Conservation (phyloP, 768 basidiomycete genomes). For the Boletus patriciae region DNA sequence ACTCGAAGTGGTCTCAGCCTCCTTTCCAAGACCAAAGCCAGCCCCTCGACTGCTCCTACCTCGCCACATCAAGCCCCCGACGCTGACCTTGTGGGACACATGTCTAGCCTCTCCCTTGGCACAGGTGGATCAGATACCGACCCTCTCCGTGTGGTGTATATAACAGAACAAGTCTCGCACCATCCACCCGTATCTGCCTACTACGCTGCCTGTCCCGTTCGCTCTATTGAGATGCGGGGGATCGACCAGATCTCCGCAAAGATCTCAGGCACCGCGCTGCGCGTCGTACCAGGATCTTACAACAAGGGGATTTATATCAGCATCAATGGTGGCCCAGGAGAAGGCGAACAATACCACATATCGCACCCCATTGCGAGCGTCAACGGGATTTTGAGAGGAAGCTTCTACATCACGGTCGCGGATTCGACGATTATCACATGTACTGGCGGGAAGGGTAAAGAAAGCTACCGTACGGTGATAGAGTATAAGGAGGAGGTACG, state of each 20-base stretch:
- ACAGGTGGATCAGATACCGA: conserved; percentile 34
- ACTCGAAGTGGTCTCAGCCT: conserved; percentile 56
- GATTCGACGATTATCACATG: conserved; percentile 84
- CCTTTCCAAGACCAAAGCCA: conserved; percentile 47
- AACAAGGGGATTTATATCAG: conserved; percentile 90
- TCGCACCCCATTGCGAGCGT: conserved; percentile 88
- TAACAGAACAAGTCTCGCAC: conserved; percentile 95
- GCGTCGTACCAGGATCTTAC: conserved; percentile 75
- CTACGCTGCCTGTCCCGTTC: conserved; percentile 72
- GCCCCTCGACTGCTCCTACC: conserved; percentile 38
- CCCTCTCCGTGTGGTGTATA: conserved; percentile 65
- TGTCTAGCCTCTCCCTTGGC: conserved; percentile 61
- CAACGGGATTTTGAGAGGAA: conserved; percentile 89
- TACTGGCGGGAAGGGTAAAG: conserved; percentile 59
- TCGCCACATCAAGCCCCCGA: conserved; percentile 47
- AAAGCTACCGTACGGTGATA: conserved; percentile 75
- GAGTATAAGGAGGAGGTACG: conserved; percentile 96
- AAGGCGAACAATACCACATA: conserved; percentile 82
- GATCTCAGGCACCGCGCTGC: conserved; percentile 83
- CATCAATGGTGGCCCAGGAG: conserved; percentile 69
- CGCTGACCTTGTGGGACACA: conserved; percentile 46
- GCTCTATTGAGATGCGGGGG: conserved; percentile 69
- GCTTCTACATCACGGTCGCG: conserved; percentile 85
- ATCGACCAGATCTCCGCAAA: conserved; percentile 94
- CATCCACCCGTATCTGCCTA: conserved; percentile 94